Evolutionary conservation across 2,329 filamentous ascomycete species (phyloP).

Genomic region (Cytospora chrysosperma): DNA sequence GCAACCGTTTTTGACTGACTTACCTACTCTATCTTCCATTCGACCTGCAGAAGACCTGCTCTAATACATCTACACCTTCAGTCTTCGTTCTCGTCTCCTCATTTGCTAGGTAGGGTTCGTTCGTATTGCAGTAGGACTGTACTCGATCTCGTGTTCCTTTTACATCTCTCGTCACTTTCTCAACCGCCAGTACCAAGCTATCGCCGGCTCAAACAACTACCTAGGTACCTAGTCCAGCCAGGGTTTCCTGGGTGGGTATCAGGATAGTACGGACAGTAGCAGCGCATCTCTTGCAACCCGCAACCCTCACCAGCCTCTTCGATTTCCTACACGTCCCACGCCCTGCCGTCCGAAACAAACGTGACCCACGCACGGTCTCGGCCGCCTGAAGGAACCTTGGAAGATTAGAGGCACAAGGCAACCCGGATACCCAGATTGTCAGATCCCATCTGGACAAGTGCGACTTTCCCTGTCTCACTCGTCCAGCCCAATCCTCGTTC

Average conservation of each 20-base stretch:
- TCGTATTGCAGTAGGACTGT: background rate
- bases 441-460: constrained; percentile 9
- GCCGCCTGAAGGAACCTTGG: background rate
- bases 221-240: too few species aligned
- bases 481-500: constrained; percentile 9
- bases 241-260: background rate
- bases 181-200: background rate
- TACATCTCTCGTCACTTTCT: background rate
- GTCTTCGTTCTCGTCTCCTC: background rate
- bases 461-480: constrained; percentile 13
- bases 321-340: background rate
- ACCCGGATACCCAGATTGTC: background rate
- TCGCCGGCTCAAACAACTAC: too few species aligned
- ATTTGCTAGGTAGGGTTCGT: background rate
- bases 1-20: background rate
- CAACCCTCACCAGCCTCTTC: background rate
- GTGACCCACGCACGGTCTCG: constrained; percentile 11
- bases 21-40: background rate
- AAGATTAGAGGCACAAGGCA: constrained; percentile 9
- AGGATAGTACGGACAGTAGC: background rate
- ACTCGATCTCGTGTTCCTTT: background rate
- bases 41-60: background rate
- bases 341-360: constrained; percentile 12
- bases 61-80: constrained; percentile 4
- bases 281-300: background rate